Evolutionary conservation across 495 filamentous ascomycete genomes (phyloP).

Genomic region (Trichocladium uniseriatum): DNA sequence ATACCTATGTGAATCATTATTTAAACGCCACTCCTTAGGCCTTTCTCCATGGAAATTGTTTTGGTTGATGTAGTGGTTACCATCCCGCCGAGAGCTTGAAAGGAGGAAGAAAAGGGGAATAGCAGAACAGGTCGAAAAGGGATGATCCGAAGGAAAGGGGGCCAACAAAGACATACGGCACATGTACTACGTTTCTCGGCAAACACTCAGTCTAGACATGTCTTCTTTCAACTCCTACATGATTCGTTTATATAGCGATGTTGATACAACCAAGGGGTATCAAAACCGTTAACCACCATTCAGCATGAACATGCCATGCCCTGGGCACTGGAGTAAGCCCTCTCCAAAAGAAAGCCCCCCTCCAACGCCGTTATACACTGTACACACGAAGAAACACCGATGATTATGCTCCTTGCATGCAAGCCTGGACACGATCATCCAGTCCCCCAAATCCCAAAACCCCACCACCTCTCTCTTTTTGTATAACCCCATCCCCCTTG

Average conservation of each 20-base stretch:
- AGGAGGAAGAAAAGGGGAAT: too few species aligned
- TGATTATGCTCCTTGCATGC: slow-evolving; percentile 4
- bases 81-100: too few species aligned
- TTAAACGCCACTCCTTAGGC: too few species aligned
- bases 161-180: too few species aligned
- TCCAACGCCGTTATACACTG: neutral
- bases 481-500: neutral
- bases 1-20: too few species aligned
- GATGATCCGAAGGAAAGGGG: too few species aligned
- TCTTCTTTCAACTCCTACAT: too few species aligned
- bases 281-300: neutral
- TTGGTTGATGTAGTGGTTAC: too few species aligned
- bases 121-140: too few species aligned
- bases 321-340: neutral
- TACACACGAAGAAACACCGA: neutral
- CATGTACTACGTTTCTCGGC: too few species aligned
- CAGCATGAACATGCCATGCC: neutral
- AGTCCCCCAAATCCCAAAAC: neutral
- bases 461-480: neutral
- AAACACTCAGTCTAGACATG: too few species aligned
- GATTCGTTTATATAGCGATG: neutral
- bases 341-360: neutral
- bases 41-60: too few species aligned
- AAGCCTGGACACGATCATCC: neutral
- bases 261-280: slow-evolving; percentile 3